These are phyloP conservation scores for Anthoceros angustus DNA, from an alignment of 225 moss, liverwort and hornwort genomes.

Conservation along the genomic window DNA sequence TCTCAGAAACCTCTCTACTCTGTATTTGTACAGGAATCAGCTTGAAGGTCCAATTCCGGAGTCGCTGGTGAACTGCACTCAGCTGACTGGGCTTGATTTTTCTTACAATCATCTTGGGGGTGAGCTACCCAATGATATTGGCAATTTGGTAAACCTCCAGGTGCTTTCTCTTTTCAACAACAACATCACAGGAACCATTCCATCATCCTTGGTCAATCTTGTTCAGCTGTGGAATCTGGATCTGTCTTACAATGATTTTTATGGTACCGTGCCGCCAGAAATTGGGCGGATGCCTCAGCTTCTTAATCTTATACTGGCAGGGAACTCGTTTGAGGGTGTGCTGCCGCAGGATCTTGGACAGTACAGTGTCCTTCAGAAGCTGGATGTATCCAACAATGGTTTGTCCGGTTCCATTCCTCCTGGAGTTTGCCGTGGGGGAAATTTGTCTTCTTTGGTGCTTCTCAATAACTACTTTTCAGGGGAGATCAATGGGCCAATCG, in stretches of 20 bases:
- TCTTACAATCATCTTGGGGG: not conserved
- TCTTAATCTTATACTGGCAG: not conserved
- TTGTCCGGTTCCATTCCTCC: not conserved
- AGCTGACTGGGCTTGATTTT: not conserved
- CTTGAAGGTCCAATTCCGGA: not conserved
- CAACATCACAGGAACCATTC: conserved; percentile 4
- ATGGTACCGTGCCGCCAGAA: not conserved
- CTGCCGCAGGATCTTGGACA: not conserved
- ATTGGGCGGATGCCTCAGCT: not conserved
- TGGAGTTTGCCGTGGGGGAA: not conserved
- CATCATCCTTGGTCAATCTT: not conserved
- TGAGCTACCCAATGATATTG: not conserved
- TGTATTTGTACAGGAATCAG: conserved; percentile 25
- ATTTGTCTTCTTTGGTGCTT: not conserved
- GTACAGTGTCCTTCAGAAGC: not conserved
- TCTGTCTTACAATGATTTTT: not conserved
- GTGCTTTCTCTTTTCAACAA: not conserved
- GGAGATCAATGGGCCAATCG: not conserved
- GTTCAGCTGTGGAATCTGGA: not conserved
- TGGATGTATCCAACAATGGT: not conserved
- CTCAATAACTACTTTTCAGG: not conserved
- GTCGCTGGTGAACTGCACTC: not conserved
- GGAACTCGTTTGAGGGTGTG: not conserved
- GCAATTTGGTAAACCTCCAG: not conserved
- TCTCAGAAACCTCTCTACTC: conserved; percentile 23